Evolutionary conservation across 306 rosid species (phyloP).

Genomic region (Rosa multiflora): DNA sequence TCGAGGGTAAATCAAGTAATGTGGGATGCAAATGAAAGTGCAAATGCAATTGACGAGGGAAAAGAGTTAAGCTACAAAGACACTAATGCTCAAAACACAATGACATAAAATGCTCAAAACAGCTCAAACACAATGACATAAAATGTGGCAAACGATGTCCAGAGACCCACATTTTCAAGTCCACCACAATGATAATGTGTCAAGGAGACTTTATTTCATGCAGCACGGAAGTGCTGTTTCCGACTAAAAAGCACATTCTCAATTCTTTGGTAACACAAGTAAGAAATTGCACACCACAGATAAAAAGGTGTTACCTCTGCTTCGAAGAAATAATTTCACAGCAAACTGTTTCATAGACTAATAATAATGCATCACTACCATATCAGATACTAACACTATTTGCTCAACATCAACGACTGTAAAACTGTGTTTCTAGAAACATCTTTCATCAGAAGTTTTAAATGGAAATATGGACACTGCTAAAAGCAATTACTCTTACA

Average conservation of each 20-base stretch:
- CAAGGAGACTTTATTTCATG: background rate
- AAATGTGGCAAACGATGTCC: background rate
- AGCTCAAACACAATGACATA: background rate
- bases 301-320: background rate
- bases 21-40: background rate
- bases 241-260: background rate
- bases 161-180: background rate
- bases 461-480: background rate
- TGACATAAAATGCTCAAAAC: background rate
- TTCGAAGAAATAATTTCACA: background rate
- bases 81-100: background rate
- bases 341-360: background rate
- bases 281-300: background rate
- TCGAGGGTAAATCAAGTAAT: background rate
- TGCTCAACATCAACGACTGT: background rate
- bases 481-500: background rate
- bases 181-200: background rate
- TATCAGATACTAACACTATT: background rate
- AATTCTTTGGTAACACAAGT: background rate
- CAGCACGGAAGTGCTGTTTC: background rate
- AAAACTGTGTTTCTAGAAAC: background rate
- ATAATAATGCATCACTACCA: background rate
- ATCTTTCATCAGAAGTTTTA: background rate
- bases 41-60: background rate
- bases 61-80: background rate